These are phyloP conservation scores for Daldinia sp. DNA, from an alignment of 2,329 filamentous ascomycete species.

Conservation along the genomic window DNA sequence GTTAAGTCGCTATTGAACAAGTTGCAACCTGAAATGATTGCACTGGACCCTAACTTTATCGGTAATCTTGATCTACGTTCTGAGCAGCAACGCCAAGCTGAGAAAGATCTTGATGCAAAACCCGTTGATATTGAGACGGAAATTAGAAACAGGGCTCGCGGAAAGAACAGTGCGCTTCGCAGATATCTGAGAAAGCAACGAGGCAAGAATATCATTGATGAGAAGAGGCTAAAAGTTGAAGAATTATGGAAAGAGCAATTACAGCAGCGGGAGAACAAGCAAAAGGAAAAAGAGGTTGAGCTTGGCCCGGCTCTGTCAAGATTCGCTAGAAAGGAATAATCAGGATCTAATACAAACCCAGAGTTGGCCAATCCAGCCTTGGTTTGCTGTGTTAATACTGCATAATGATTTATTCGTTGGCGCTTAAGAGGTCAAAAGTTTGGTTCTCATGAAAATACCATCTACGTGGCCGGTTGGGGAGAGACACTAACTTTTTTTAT, in stretches of 20 bases:
- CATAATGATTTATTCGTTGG: slow-evolving; percentile 28
- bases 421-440: slow-evolving; percentile 22
- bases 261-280: slow-evolving; percentile 72
- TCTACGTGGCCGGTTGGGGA: slow-evolving; percentile 34
- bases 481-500: slow-evolving; percentile 28
- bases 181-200: slow-evolving; percentile 93
- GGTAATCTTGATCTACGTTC: slow-evolving; percentile 87
- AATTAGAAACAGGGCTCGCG: slow-evolving; percentile 81
- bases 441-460: slow-evolving; percentile 18
- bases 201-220: slow-evolving; percentile 94
- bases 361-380: slow-evolving; percentile 24
- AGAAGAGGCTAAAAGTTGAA: slow-evolving; percentile 88
- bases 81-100: slow-evolving; percentile 79
- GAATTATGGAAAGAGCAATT: slow-evolving; percentile 81
- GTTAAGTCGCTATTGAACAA: slow-evolving; percentile 93
- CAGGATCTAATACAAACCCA: slow-evolving; percentile 19
- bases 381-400: slow-evolving; percentile 26
- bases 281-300: slow-evolving; percentile 74
- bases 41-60: slow-evolving; percentile 90
- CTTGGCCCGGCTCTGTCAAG: slow-evolving; percentile 87
- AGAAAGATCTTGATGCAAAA: slow-evolving; percentile 82
- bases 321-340: slow-evolving; percentile 79
- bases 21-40: slow-evolving; percentile 96
- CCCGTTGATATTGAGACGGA: slow-evolving; percentile 68
- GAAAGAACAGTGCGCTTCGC: slow-evolving; percentile 88